These are phyloP conservation scores for Oehlia diaphana DNA, from an alignment of 192 early-diverging fungal species.

Conservation along the genomic window DNA sequence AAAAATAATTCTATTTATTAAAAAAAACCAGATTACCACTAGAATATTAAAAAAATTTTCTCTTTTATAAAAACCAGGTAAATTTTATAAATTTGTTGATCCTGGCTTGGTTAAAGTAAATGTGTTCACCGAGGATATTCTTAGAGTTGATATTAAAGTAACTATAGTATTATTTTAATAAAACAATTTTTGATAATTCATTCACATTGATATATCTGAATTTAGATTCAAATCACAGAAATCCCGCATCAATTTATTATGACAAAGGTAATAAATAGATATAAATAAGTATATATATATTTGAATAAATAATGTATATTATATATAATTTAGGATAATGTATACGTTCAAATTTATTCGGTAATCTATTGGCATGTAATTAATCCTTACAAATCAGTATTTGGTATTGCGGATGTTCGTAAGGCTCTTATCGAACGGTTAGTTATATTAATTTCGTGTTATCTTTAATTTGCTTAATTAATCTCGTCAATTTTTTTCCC, in stretches of 20 bases:
- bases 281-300: too few relatives aligned
- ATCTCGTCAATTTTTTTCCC: not conserved
- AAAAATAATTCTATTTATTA: constrained; percentile 46
- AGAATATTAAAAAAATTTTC: not conserved
- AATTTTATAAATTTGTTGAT: constrained; percentile 49
- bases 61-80: not conserved
- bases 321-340: constrained; percentile 65
- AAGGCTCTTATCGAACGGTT: constrained; percentile 78
- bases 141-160: constrained; percentile 48
- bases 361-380: constrained; percentile 85
- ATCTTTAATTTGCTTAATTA: not conserved
- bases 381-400: constrained; percentile 79
- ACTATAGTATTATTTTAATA: not conserved
- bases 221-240: constrained; percentile 43
- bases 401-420: constrained; percentile 80
- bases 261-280: constrained; percentile 55
- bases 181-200: not conserved
- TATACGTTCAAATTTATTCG: constrained; percentile 79
- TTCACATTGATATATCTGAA: not conserved
- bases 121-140: constrained; percentile 46
- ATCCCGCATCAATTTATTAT: constrained; percentile 76
- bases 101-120: constrained; percentile 60
- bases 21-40: not conserved
- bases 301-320: too few relatives aligned
- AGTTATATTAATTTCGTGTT: not conserved